These are phyloP conservation scores for Eutrema salsugineum DNA, from an alignment of 441 rosid species.

Conservation along the genomic window DNA sequence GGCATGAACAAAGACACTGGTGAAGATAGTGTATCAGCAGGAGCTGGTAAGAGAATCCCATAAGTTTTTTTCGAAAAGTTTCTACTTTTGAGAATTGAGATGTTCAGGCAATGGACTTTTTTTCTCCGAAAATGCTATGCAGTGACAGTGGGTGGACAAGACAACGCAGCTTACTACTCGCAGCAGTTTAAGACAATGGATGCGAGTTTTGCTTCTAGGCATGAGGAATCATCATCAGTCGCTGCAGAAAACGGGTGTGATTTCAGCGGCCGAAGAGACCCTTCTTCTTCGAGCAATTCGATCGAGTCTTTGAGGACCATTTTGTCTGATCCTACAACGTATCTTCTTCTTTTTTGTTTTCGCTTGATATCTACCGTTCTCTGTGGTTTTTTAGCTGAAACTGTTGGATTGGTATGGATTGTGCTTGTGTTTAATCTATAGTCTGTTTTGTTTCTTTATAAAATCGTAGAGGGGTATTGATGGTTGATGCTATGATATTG, in stretches of 20 bases:
- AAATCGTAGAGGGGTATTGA: slow-evolving; percentile 63
- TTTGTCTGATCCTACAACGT: slow-evolving; percentile 80
- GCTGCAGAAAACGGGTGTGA: slow-evolving; percentile 59
- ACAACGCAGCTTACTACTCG: slow-evolving; percentile 59
- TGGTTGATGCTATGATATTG: slow-evolving; percentile 96
- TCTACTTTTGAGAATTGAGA: slow-evolving; percentile 21
- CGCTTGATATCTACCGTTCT: not conserved
- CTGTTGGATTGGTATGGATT: not conserved
- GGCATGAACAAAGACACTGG: slow-evolving; percentile 27
- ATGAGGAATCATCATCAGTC: slow-evolving; percentile 45
- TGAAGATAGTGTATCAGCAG: slow-evolving; percentile 18
- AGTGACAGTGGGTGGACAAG: slow-evolving; percentile 53
- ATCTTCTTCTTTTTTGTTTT: slow-evolving; percentile 28
- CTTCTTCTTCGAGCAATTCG: slow-evolving; percentile 36
- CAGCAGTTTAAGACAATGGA: slow-evolving; percentile 66
- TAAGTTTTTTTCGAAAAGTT: slow-evolving; percentile 3
- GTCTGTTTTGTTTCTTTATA: not conserved
- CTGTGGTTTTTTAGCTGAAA: not conserved
- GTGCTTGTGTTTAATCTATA: not conserved
- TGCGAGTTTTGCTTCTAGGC: slow-evolving; percentile 42
- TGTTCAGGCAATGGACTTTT: slow-evolving; percentile 28
- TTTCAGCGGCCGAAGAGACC: slow-evolving; percentile 76
- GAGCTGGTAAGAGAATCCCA: slow-evolving; percentile 24
- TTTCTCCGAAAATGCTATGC: slow-evolving; percentile 38
- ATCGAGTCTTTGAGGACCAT: slow-evolving; percentile 77